Percentiles rank a stretch among this genome's conserved stretches.
These are phyloP conservation scores for Colletotrichum navitas DNA, from an alignment of 2,329 filamentous ascomycete genomes.

Conservation along the genomic window DNA sequence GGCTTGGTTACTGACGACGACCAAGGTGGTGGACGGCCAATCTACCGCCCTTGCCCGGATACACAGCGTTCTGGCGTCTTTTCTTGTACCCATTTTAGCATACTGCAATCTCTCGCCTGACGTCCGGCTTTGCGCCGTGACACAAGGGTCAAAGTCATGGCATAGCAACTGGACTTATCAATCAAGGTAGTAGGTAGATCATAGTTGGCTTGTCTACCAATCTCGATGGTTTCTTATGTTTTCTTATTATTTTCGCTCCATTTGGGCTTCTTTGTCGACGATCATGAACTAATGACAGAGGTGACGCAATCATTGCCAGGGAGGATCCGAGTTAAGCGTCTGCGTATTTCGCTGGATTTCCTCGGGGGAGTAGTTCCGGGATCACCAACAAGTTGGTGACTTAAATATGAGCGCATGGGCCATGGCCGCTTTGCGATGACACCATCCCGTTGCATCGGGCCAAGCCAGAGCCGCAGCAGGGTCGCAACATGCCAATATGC, in stretches of 20 bases:
- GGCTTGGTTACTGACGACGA: slow-evolving; percentile 6
- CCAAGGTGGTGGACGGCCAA: slow-evolving; percentile 5
- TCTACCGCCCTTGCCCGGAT: background rate
- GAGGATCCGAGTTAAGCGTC: slow-evolving; percentile 1
- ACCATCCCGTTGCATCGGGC: background rate
- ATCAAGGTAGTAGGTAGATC: slow-evolving; percentile 22
- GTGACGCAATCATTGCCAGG: slow-evolving; percentile 20
- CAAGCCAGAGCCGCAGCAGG: slow-evolving; percentile 11
- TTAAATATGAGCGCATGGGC: background rate
- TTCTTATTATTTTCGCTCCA: background rate
- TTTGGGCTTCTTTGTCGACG: background rate
- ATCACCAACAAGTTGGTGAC: background rate
- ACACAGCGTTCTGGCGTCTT: background rate
- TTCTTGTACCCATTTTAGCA: background rate
- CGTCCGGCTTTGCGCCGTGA: slow-evolving; percentile 30
- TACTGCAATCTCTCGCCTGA: slow-evolving; percentile 13
- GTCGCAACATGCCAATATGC: slow-evolving; percentile 13
- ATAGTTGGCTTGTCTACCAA: background rate
- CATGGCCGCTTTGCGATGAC: background rate
- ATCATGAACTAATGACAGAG: background rate
- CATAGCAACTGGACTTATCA: slow-evolving; percentile 13
- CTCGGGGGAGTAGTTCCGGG: background rate
- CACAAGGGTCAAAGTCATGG: slow-evolving; percentile 9
- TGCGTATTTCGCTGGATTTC: background rate
- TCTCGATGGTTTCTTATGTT: slow-evolving; percentile 16